phyloP scores from a whole-genome alignment of 345 rosid species.

The Salix purpurea region DNA sequence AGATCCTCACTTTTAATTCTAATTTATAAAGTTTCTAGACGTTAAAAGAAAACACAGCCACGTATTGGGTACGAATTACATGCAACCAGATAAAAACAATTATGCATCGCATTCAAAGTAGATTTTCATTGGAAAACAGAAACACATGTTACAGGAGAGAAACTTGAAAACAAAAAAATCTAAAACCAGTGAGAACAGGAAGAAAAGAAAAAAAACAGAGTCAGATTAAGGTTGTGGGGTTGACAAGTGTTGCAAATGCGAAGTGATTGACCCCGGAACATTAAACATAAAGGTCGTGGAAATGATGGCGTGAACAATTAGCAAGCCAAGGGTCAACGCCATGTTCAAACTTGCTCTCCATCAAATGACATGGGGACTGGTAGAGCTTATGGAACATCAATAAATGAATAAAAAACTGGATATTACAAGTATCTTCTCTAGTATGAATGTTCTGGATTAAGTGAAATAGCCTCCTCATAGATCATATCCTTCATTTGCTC shows the following conservation, averaged over 20 bases:
- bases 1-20: too few species aligned
- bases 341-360: neutral
- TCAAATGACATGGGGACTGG: neutral
- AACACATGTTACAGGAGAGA: neutral
- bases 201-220: neutral
- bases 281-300: neutral
- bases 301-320: neutral
- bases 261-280: neutral
- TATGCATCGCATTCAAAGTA: neutral
- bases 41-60: too few species aligned
- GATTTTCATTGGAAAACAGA: neutral
- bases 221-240: neutral
- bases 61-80: too few species aligned
- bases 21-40: too few species aligned
- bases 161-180: neutral
- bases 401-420: neutral
- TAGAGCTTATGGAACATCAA: neutral
- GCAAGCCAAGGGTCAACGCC: neutral
- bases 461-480: constrained; percentile 65
- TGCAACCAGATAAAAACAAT: neutral
- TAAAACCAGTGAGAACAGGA: too few species aligned
- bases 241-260: neutral
- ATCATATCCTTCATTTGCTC: constrained; percentile 93
- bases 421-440: neutral
- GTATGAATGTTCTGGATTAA: constrained; percentile 67